Percentiles rank a stretch among this genome's conserved stretches.
Conservation (phyloP, 495 filamentous ascomycete species). For the Barbatosphaeria neglecta region DNA sequence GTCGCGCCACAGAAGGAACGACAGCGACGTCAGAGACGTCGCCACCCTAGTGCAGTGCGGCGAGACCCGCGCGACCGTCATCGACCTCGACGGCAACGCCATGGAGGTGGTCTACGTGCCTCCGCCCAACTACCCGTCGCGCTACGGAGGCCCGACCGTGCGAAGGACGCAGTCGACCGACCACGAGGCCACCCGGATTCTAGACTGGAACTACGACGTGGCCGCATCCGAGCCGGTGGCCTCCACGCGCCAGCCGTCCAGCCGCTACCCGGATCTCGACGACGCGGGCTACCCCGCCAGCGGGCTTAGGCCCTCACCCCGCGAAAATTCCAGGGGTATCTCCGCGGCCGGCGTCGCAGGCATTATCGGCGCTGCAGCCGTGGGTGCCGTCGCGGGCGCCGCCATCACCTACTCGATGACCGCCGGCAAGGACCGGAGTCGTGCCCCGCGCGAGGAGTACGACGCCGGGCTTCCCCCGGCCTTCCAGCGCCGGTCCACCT, state of each 20-base stretch:
- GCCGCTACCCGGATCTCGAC: conserved; percentile 5
- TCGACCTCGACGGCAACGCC: conserved; percentile 42
- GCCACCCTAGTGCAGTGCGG: conserved; percentile 9
- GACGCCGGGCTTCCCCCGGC: conserved; percentile 12
- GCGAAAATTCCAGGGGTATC: conserved; percentile 23
- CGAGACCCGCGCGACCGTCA: conserved; percentile 22
- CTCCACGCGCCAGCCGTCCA: conserved; percentile 9
- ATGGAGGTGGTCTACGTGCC: conserved; percentile 35
- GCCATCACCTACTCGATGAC: conserved; percentile 64
- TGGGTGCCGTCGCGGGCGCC: conserved; percentile 66
- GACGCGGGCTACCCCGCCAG: conserved; percentile 2
- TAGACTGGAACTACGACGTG: conserved; percentile 39
- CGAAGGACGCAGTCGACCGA: conserved; percentile 22
- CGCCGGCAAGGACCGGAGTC: conserved; percentile 37
- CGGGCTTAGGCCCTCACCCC: conserved; percentile 13
- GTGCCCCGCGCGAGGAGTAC: conserved; percentile 25
- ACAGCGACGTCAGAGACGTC: not conserved
- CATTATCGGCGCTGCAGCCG: conserved; percentile 56
- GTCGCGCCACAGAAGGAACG: conserved; percentile 11
- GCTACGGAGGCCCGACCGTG: conserved; percentile 21
- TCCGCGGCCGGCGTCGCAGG: conserved; percentile 35
- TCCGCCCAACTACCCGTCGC: conserved; percentile 13
- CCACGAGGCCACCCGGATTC: conserved; percentile 32
- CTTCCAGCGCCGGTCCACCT: conserved; percentile 25
- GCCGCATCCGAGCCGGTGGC: conserved; percentile 13